Conservation (phyloP, 257 asterid genomes). For the Solanum arcanum region DNA sequence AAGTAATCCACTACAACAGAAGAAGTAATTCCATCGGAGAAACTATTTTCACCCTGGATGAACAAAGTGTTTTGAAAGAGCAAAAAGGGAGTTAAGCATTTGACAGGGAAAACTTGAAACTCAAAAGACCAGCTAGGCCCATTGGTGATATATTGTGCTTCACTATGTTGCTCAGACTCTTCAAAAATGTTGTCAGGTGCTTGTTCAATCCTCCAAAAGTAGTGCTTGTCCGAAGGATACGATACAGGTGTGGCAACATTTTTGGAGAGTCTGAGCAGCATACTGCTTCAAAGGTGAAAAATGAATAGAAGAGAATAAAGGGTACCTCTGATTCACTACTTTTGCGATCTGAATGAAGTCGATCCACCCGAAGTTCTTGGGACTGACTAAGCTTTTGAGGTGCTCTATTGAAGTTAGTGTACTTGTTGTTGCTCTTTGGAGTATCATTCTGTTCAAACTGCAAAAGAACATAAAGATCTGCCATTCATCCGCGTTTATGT, state of each 20-base stretch:
- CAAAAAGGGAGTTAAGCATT: background rate
- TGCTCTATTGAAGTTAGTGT: background rate
- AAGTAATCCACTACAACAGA: constrained; percentile 2
- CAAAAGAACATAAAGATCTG: background rate
- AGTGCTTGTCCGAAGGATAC: background rate
- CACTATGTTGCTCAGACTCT: background rate
- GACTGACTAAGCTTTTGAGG: background rate
- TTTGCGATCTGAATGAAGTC: background rate
- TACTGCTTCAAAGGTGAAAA: background rate
- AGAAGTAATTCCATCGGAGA: constrained; percentile 5
- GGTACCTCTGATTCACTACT: background rate
- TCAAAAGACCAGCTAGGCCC: background rate
- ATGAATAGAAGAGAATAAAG: background rate
- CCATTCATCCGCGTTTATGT: background rate
- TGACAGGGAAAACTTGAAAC: background rate
- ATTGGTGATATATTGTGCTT: background rate
- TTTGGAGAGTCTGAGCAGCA: background rate
- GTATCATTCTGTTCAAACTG: background rate
- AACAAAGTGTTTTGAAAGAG: background rate
- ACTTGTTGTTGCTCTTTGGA: background rate
- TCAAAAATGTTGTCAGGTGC: background rate
- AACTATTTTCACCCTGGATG: constrained; percentile 21
- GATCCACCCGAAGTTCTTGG: background rate
- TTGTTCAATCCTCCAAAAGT: background rate
- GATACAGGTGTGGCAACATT: background rate